Base-by-base conservation (phyloP, 345 rosid species). In the Euphorbia pulcherrima region DNA sequence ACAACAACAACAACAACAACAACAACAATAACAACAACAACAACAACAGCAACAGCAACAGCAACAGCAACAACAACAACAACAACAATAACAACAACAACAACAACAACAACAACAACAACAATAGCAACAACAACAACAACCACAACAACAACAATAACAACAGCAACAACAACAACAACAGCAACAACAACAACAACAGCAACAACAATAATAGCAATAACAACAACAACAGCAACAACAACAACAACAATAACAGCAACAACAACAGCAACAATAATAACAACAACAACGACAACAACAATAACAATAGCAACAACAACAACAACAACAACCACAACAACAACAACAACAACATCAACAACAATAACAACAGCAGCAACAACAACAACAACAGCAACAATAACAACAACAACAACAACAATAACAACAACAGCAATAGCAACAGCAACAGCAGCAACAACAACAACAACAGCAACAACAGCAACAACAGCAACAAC, bases 101-200 rank as follows among this genome's bases (percentile, higher is more conserved):
- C 53, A 48, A 48, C 53, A 48, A 48, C 53, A 48, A 11, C 53
- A 48, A 48, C 53, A 48, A 48, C 53, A 48, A 11, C 53, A 48
- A 11, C 53, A 48, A 48, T 11, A 48, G 18, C 53, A 48, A 11
- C 53, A 48, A 48, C 53, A 48, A 48, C 7, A 48, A 48, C 53
- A 48, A 48, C 53, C 9, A 48, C 53, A 48, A 48, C 53, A 48
- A 11, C 53, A 48, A 11, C 6, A 48, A 11, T 10, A 48, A 48
- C 53, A 48, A 11, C 7, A 48, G 7, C 53, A 48, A 5, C 7
- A 48, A 48, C 6, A 48, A 11, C 8, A 48, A 48, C 5, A 48
- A 41, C 47, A 41, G 5, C 47, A 48, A 11, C 53, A 48, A 48
- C 7, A 48, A 48, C 5, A 48, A 48, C 53, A 48, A 11, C 53